phyloP scores from a whole-genome alignment of 495 filamentous ascomycete genomes.

The Pyronema domesticum region DNA sequence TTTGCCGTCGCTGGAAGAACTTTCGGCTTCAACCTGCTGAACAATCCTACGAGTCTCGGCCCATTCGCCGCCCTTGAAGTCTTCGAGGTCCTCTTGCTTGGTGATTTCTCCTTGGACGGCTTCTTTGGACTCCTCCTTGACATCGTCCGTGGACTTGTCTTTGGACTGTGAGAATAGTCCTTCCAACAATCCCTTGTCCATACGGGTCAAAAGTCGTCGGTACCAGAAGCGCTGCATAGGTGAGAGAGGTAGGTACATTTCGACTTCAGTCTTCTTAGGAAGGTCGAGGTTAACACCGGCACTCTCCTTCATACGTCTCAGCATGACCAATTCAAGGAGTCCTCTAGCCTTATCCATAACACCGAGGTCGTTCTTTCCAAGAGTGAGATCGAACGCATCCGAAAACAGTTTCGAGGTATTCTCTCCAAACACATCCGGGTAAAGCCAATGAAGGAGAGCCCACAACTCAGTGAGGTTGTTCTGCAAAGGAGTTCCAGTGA shows the following conservation, averaged over 20 bases:
- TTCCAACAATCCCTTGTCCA: conserved; percentile 35
- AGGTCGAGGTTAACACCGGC: conserved; percentile 39
- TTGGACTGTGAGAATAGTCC: conserved; percentile 37
- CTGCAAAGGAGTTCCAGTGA: conserved; percentile 93
- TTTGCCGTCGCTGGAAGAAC: conserved; percentile 15
- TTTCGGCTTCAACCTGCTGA: conserved; percentile 27
- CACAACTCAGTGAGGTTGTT: conserved; percentile 93
- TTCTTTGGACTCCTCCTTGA: conserved; percentile 9
- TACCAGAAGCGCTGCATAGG: conserved; percentile 49
- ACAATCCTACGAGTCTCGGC: conserved; percentile 24
- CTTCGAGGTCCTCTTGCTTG: conserved; percentile 15
- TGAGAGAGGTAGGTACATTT: conserved; percentile 42
- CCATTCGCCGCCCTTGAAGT: conserved; percentile 18
- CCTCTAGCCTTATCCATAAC: conserved; percentile 37
- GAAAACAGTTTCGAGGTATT: conserved; percentile 37
- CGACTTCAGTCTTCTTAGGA: conserved; percentile 41
- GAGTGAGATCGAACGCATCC: conserved; percentile 38
- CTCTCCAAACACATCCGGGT: conserved; percentile 48
- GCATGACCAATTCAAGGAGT: conserved; percentile 44
- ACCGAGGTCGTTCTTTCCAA: conserved; percentile 35
- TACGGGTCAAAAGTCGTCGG: conserved; percentile 38
- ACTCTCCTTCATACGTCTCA: conserved; percentile 45
- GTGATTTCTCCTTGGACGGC: conserved; percentile 16
- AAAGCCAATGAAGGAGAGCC: conserved; percentile 94
- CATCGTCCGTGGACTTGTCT: conserved; percentile 25